Evolutionary conservation across 345 rosid genomes (phyloP).

Genomic region (Citrus inodora): DNA sequence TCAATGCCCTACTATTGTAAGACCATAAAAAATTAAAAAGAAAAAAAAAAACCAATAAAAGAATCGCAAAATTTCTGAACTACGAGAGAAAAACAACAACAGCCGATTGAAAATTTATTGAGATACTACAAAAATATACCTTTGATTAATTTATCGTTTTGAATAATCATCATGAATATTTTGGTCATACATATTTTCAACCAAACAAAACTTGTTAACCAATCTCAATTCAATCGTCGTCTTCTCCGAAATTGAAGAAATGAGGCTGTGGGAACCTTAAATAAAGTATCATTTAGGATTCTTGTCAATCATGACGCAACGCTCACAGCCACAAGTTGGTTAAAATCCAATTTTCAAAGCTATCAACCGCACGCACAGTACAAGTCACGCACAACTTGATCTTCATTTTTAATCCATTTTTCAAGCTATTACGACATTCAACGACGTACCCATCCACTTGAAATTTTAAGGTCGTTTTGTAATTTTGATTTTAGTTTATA

Average conservation of each 20-base stretch:
- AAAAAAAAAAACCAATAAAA: no score
- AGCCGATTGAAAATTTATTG: no score
- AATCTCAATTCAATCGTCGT: no score
- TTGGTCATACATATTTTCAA: no score
- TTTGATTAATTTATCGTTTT: no score
- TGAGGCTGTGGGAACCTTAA: not conserved
- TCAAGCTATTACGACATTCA: conserved; percentile 8
- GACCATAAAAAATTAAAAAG: no score
- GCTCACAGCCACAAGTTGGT: not conserved
- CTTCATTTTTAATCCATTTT: conserved; percentile 1
- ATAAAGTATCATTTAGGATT: not conserved
- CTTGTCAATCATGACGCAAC: not conserved
- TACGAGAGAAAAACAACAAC: no score
- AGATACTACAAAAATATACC: rapidly evolving
- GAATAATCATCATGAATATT: no score
- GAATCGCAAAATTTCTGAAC: no score
- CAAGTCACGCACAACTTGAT: not conserved
- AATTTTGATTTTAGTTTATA: not conserved
- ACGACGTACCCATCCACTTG: not conserved
- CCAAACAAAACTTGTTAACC: no score
- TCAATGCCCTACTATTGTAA: no score
- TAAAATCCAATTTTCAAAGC: conserved; percentile 20
- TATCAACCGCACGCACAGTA: not conserved
- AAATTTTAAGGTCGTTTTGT: not conserved
- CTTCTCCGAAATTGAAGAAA: no score